Evolutionary conservation across 129 eudicot species (phyloP).

Genomic region (Lonicera japonica): DNA sequence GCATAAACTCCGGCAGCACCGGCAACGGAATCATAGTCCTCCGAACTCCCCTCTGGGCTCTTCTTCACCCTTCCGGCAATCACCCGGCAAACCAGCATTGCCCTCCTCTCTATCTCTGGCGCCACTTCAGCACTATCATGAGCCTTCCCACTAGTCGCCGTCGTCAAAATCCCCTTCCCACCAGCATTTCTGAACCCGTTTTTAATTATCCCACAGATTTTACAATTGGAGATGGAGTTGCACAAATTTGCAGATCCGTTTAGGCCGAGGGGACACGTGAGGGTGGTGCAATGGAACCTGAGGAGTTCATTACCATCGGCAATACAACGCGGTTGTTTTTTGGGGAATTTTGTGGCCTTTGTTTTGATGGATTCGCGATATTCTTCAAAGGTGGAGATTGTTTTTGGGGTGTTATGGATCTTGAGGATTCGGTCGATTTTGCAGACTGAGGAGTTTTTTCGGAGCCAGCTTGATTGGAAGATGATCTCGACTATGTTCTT

Average conservation of each 20-base stretch:
- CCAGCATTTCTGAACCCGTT: conserved; percentile 51
- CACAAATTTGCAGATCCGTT: conserved; percentile 70
- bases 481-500: conserved; percentile 88
- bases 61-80: conserved; percentile 77
- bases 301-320: conserved; percentile 98
- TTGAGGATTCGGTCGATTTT: conserved; percentile 77
- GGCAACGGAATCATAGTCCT: conserved; percentile 77
- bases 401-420: conserved; percentile 71
- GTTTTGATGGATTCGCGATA: conserved; percentile 67
- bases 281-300: conserved; percentile 81
- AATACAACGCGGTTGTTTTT: conserved; percentile 66
- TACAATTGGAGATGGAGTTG: conserved; percentile 57
- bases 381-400: conserved; percentile 76
- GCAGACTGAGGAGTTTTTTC: conserved; percentile 63
- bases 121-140: conserved; percentile 53
- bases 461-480: conserved; percentile 94
- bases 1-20: conserved; percentile 67
- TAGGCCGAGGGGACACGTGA: conserved; percentile 64
- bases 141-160: conserved; percentile 88
- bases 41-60: conserved; percentile 35
- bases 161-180: conserved; percentile 57
- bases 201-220: conserved; percentile 64
- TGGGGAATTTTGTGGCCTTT: conserved; percentile 44
- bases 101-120: conserved; percentile 41
- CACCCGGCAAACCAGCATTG: conserved; percentile 91